Evolutionary conservation across 2,329 filamentous ascomycete genomes (phyloP), one percentile per base, ranked within the genome.

Genomic region (Cladosporium sphaerospermum): DNA sequence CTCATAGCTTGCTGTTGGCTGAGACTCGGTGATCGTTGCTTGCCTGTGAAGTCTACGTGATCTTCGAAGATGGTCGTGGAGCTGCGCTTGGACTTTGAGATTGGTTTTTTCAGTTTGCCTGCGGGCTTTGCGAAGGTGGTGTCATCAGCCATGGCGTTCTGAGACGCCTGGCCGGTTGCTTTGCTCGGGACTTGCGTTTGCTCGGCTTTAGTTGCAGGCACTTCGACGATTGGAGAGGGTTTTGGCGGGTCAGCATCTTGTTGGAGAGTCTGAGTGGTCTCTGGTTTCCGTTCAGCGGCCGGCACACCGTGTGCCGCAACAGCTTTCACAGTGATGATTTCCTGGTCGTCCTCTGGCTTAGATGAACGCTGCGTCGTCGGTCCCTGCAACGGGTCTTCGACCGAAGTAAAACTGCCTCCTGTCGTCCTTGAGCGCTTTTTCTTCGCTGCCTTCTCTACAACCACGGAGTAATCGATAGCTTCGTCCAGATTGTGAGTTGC

Each of bases 391-490:
- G n/a, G 11, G n/a, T 39, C 36, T 14, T 39, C 13, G 11, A 14
- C 16, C n/a, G 36, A 39, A 2, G n/a, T 11, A 3, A 14, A 10
- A 9, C 31, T 19, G 18, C 39, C 37, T 31, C 48, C 48, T 10
- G 51, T 53, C 3, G 61, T 67, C 54, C 67, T 68, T 16, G 69
- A 68, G 54, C 75, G 69, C 60, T 74, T 78, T 16, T 67, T 48
- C 57, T 66, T 71, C 4, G 54, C 59, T 11, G 63, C 60, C 66
- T 73, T 69, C 71, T 78, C 64, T 56, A 73, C 54, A 54, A 57
- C 44, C 55, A 69, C 59, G 55, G 71, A 62, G 54, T 57, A 64
- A 56, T 69, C 66, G 52, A 62, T 58, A 3, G 59, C 45, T 36
- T 63, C 57, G 16, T 67, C 61, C 1, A 60, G n/a, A 23, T 62